phyloP scores from a whole-genome alignment of 345 rosid genomes.

The Brassica incana region DNA sequence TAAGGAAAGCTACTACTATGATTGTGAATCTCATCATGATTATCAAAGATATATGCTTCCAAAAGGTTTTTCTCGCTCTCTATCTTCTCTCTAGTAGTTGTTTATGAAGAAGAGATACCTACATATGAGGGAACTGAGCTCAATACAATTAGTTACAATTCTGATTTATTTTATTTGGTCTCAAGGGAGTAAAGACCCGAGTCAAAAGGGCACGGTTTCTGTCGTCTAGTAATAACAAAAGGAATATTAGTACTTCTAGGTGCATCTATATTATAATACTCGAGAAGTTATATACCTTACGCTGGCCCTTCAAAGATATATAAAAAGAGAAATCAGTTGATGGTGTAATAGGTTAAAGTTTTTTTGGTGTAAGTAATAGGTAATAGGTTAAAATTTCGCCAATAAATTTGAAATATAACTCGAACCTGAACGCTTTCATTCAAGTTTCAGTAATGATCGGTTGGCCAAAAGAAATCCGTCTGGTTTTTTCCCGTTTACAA shows the following conservation, averaged over 20 bases:
- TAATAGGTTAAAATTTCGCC: neutral
- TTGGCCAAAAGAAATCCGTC: neutral
- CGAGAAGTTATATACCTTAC: neutral
- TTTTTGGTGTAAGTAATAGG: neutral
- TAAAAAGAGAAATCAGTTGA: neutral
- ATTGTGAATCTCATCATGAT: slow-evolving; percentile 18
- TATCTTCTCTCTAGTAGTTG: slow-evolving; percentile 3
- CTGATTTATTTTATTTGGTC: neutral
- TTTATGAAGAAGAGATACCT: slow-evolving; percentile 1
- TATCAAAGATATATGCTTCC: neutral
- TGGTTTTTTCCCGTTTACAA: no score
- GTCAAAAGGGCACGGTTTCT: slow-evolving; percentile 28
- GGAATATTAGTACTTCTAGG: slow-evolving; percentile 15
- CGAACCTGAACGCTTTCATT: neutral
- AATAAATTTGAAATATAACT: neutral
- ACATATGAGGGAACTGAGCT: neutral
- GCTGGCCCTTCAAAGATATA: neutral
- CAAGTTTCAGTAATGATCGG: neutral
- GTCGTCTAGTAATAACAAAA: slow-evolving; percentile 29
- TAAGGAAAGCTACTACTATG: slow-evolving; percentile 12
- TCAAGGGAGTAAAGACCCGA: slow-evolving; percentile 10
- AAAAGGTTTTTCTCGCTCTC: neutral
- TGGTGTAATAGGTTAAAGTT: neutral
- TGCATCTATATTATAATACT: slow-evolving; percentile 20
- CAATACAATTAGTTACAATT: slow-evolving; percentile 2